Evolutionary conservation across 192 early-diverging fungal genomes (phyloP).

Genomic region (Gryganskiella cystojenkinii): DNA sequence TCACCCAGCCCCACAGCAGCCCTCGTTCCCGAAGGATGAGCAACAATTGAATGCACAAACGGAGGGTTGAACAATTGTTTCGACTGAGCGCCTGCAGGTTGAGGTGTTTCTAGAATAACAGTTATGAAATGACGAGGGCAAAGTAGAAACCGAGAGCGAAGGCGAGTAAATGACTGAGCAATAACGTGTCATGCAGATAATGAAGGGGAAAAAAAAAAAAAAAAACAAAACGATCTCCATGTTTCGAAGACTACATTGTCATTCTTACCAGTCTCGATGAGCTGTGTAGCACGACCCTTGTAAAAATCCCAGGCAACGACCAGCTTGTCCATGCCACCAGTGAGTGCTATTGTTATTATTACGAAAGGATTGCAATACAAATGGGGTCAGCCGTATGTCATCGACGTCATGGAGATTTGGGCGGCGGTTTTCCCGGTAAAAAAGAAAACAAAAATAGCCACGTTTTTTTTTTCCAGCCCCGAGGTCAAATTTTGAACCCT

Average conservation of each 20-base stretch:
- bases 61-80: constrained; percentile 66
- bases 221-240: too few relatives aligned
- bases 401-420: too few relatives aligned
- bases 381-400: too few relatives aligned
- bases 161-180: too few relatives aligned
- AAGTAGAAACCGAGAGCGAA: neutral
- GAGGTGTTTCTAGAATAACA: constrained; percentile 27
- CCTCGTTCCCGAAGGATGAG: constrained; percentile 51
- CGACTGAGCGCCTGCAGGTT: constrained; percentile 11
- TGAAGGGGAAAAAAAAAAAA: too few relatives aligned
- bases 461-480: neutral
- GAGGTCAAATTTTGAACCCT: neutral
- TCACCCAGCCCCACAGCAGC: constrained; percentile 60
- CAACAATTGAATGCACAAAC: constrained; percentile 60
- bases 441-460: neutral
- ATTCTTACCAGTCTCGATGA: constrained; percentile 55
- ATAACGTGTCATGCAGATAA: too few relatives aligned
- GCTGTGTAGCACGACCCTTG: constrained; percentile 42
- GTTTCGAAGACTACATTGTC: too few relatives aligned
- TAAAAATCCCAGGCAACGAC: constrained; percentile 62
- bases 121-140: neutral
- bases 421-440: neutral
- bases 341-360: constrained; percentile 55
- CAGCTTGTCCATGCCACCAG: constrained; percentile 64
- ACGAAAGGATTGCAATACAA: neutral